A percentile compares a stretch with the other conserved stretches of the same genome.
These are phyloP conservation scores for Mortierella sp. DNA, from an alignment of 371 early-diverging fungal species.

Conservation along the genomic window DNA sequence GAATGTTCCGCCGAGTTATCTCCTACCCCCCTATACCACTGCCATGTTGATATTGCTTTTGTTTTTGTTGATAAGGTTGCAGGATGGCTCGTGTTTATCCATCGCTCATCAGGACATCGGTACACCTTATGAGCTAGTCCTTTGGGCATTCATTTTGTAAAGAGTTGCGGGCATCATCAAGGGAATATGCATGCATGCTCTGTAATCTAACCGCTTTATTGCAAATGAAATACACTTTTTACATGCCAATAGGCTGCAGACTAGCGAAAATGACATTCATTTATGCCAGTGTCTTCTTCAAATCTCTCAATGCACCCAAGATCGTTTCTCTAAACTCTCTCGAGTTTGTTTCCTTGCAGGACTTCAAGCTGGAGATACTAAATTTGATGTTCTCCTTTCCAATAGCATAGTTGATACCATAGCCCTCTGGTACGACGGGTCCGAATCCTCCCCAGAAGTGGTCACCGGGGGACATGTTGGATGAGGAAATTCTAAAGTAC, in stretches of 20 bases:
- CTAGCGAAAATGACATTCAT: neutral
- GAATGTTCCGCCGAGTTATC: neutral
- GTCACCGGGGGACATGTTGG: slow-evolving; percentile 83
- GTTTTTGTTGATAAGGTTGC: neutral
- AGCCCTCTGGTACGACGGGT: slow-evolving; percentile 82
- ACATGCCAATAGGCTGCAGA: neutral
- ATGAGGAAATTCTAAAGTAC: slow-evolving; percentile 77
- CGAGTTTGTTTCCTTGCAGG: slow-evolving; percentile 64
- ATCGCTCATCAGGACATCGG: neutral
- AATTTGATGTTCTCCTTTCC: slow-evolving; percentile 84
- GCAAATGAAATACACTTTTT: neutral
- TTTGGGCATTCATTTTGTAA: too few species aligned
- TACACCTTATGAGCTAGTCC: too few species aligned
- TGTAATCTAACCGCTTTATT: neutral
- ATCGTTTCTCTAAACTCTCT: slow-evolving; percentile 68
- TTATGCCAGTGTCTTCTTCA: slow-evolving; percentile 56
- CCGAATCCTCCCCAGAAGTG: slow-evolving; percentile 86
- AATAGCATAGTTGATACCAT: slow-evolving; percentile 90
- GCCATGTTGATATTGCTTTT: too few species aligned
- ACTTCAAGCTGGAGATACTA: slow-evolving; percentile 77
- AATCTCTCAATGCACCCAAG: slow-evolving; percentile 66
- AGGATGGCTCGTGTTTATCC: neutral
- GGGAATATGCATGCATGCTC: too few species aligned
- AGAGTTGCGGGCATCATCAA: too few species aligned
- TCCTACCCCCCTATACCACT: neutral